Evolutionary conservation across 768 basidiomycete genomes (phyloP).

Genomic region (Russula olivacea): DNA sequence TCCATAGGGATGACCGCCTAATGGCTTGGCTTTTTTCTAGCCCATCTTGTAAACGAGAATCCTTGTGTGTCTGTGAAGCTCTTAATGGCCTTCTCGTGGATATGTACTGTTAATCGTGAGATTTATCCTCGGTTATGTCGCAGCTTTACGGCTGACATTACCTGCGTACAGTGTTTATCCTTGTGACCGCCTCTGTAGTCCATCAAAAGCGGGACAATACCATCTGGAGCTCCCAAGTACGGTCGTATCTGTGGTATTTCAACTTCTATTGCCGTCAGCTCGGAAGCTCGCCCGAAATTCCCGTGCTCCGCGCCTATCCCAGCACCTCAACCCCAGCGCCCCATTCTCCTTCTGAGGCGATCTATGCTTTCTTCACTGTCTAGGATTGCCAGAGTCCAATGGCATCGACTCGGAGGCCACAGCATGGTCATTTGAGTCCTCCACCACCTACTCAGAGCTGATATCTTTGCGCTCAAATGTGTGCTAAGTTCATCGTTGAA

Average conservation of each 20-base stretch:
- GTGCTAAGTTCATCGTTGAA: conserved; percentile 96
- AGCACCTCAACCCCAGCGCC: conserved; percentile 22
- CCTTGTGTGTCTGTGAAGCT: conserved; percentile 22
- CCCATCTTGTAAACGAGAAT: not conserved
- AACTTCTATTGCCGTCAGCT: conserved; percentile 7
- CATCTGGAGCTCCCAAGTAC: conserved; percentile 20
- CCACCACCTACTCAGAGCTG: too few relatives aligned
- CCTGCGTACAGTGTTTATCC: conserved; percentile 14
- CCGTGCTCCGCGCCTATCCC: not conserved
- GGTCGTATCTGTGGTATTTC: conserved; percentile 20
- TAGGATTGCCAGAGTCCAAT: too few relatives aligned
- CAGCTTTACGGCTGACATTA: not conserved
- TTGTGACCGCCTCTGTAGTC: conserved; percentile 12
- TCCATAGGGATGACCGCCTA: not conserved
- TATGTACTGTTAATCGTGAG: conserved; percentile 23
- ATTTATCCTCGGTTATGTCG: not conserved
- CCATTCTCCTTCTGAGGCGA: conserved; percentile 9
- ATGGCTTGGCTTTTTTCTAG: conserved; percentile 1
- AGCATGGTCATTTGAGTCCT: too few relatives aligned
- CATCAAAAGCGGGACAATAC: conserved; percentile 12
- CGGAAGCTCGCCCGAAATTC: conserved; percentile 3
- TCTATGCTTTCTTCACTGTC: conserved; percentile 6
- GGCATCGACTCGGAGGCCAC: too few relatives aligned
- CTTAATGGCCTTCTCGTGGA: conserved; percentile 22
- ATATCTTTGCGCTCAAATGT: conserved; percentile 3